These are phyloP conservation scores for Phytophthora sansomeana DNA, from an alignment of 352 stramenopile genomes.

Conservation along the genomic window DNA sequence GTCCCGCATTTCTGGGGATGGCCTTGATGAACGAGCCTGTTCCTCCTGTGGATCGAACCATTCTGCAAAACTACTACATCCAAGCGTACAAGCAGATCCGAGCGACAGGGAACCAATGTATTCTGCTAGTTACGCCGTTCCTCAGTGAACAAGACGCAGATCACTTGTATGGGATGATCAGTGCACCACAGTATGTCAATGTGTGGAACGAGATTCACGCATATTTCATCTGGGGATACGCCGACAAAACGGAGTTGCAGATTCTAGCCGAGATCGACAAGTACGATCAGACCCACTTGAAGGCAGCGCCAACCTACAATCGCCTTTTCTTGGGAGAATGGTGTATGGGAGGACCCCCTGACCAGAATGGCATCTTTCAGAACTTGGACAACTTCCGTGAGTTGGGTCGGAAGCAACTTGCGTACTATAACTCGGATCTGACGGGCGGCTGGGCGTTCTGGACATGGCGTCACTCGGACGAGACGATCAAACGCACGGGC, in stretches of 20 bases:
- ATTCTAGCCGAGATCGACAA: slow-evolving; percentile 20
- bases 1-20: slow-evolving; percentile 54
- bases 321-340: too few relatives aligned
- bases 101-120: slow-evolving; percentile 43
- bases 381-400: too few relatives aligned
- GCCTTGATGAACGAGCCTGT: slow-evolving; percentile 62
- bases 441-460: too few relatives aligned
- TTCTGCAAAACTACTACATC: slow-evolving; percentile 47
- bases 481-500: too few relatives aligned
- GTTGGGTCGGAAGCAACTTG: too few relatives aligned
- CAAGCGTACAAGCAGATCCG: slow-evolving; percentile 49
- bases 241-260: slow-evolving; percentile 20
- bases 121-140: slow-evolving; percentile 45
- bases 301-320: too few relatives aligned
- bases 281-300: too few relatives aligned
- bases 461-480: too few relatives aligned
- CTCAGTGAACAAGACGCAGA: slow-evolving; percentile 39
- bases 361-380: too few relatives aligned
- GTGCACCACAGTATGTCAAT: slow-evolving; percentile 42
- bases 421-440: too few relatives aligned
- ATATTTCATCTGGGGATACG: too few relatives aligned
- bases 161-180: slow-evolving; percentile 37
- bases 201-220: slow-evolving; percentile 70
- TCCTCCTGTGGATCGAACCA: slow-evolving; percentile 11
- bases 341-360: too few relatives aligned